Base-by-base conservation (phyloP, 2,329 filamentous ascomycete genomes). In the Gnomoniopsis smithogilvyi region DNA sequence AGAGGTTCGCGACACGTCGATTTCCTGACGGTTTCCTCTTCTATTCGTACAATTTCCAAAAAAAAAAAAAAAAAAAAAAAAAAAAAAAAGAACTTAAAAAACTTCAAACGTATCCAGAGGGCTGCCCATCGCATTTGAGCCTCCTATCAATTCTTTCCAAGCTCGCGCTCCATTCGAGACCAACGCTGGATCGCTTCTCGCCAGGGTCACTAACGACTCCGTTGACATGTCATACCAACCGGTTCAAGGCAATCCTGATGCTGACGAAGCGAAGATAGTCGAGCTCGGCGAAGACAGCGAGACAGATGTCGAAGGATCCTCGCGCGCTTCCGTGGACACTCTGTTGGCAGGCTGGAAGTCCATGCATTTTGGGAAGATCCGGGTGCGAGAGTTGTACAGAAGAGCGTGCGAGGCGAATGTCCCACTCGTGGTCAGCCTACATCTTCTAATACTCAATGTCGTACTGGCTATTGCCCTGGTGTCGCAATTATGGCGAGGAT, bases 241-340 rank as follows among this genome's bases (percentile, higher is more conserved):
- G 2, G n/a, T 56, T 22, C 30, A 49, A 47, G 22, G 54, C 26
- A 21, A 46, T 17, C 24, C 21, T 34, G 24, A 30, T 8, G 58
- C 47, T 50, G 46, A 51, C 10, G 60, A 57, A 14, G 33, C 46
- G 26, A 49, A 46, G 34, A 53, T 50, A 33, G 19, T 30, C 19
- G 53, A 60, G 45, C 34, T 57, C 6, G 22, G 43, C 19, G 49
- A 45, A 46, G 50, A 46, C 45, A 59, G 51, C 43, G 57, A 56
- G 45, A 50, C 54, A 6, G 54, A 56, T 24, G 38, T 56, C 22
- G 54, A 56, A 21, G 54, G 54, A 36, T 24, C 26, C 33, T 33
- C 45, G 14, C 15, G 22, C 33, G 15, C 26, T 22, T 41, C 45
- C 10, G 45, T 49, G 19, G 46, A 38, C 15, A 38, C 45, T 38